Evolutionary conservation across 805 yeast genomes (phyloP).

Genomic region (Candida nitratophila): DNA sequence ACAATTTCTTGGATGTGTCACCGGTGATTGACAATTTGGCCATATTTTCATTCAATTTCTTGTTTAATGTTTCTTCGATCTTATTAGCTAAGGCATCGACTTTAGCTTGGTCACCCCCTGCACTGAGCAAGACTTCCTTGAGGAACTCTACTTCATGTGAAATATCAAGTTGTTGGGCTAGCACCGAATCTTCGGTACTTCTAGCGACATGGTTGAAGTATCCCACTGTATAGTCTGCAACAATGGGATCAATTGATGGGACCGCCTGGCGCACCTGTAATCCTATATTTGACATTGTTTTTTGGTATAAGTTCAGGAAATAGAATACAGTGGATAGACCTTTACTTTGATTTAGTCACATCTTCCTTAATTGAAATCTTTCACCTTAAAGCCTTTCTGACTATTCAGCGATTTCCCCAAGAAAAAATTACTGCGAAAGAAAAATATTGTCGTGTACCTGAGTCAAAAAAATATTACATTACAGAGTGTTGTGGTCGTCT

Average conservation of each 20-base stretch:
- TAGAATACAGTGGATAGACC: too few species aligned
- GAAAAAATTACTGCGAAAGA: background rate
- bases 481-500: background rate
- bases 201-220: slow-evolving; percentile 77
- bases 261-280: slow-evolving; percentile 77
- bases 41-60: slow-evolving; percentile 57
- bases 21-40: slow-evolving; percentile 74
- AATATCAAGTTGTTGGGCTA: slow-evolving; percentile 64
- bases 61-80: slow-evolving; percentile 40
- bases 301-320: background rate
- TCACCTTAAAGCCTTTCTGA: too few species aligned
- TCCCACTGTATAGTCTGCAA: slow-evolving; percentile 86
- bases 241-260: slow-evolving; percentile 79
- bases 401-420: too few species aligned
- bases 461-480: too few species aligned
- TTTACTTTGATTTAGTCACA: too few species aligned
- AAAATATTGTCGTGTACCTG: background rate
- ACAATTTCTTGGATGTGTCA: slow-evolving; percentile 79
- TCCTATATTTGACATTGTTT: slow-evolving; percentile 27
- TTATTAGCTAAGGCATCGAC: slow-evolving; percentile 42
- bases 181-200: slow-evolving; percentile 75
- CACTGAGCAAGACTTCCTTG: slow-evolving; percentile 57
- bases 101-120: slow-evolving; percentile 68
- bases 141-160: slow-evolving; percentile 63
- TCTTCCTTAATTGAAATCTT: too few species aligned